Percentiles rank a stretch among this genome's conserved stretches.
Evolutionary conservation across 2,329 filamentous ascomycete species (phyloP).

Genomic region (Macroventuria anomochaeta): DNA sequence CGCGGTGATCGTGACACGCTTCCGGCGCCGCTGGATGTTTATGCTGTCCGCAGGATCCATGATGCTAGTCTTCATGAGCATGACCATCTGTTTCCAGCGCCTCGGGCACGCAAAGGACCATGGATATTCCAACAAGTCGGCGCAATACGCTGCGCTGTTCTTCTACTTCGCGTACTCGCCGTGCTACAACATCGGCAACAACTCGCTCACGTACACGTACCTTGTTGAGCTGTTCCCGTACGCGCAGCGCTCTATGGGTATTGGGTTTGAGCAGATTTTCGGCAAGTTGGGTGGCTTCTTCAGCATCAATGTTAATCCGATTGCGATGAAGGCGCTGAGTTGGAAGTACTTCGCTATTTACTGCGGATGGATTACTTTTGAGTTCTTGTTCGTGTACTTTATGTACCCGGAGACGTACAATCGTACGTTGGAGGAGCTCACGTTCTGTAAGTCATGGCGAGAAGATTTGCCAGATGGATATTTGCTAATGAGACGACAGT

Average conservation of each 20-base stretch:
- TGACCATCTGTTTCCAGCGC: slow-evolving; percentile 59
- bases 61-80: slow-evolving; percentile 61
- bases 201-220: slow-evolving; percentile 69
- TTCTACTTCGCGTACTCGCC: slow-evolving; percentile 68
- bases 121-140: slow-evolving; percentile 41
- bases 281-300: slow-evolving; percentile 58
- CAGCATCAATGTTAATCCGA: slow-evolving; percentile 61
- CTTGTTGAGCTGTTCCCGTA: slow-evolving; percentile 67
- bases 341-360: slow-evolving; percentile 65
- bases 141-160: slow-evolving; percentile 56
- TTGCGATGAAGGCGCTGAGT: slow-evolving; percentile 61
- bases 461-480: rapidly evolving
- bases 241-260: slow-evolving; percentile 63
- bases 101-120: slow-evolving; percentile 29
- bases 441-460: slow-evolving; percentile 38
- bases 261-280: slow-evolving; percentile 64
- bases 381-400: slow-evolving; percentile 63
- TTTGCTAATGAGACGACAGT: slow-evolving; percentile 31
- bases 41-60: slow-evolving; percentile 59
- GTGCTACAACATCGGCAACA: slow-evolving; percentile 69
- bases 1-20: slow-evolving; percentile 51
- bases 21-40: slow-evolving; percentile 54
- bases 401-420: slow-evolving; percentile 68
- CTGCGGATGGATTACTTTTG: slow-evolving; percentile 62
- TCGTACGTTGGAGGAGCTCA: slow-evolving; percentile 67